Conservation (phyloP, 768 basidiomycete species). For the Calocybe cyanea region DNA sequence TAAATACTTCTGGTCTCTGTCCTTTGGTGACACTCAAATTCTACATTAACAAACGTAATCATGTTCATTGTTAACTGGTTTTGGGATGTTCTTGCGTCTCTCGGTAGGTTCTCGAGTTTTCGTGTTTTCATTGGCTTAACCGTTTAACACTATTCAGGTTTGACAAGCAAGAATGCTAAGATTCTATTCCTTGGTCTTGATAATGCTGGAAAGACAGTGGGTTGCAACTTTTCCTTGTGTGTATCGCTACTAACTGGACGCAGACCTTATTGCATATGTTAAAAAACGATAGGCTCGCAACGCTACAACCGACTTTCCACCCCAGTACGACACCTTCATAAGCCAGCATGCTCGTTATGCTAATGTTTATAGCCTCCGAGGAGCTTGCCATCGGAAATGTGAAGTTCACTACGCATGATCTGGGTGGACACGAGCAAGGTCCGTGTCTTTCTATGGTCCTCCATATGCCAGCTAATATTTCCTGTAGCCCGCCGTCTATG, state of each 20-base stretch:
- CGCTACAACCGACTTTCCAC: slow-evolving; percentile 96
- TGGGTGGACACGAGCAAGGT: slow-evolving; percentile 98
- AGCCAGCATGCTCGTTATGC: slow-evolving; percentile 7
- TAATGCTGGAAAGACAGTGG: slow-evolving; percentile 98
- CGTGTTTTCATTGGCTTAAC: not conserved
- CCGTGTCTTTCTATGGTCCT: slow-evolving; percentile 12
- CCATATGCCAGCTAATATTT: not conserved
- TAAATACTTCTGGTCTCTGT: slow-evolving; percentile 6
- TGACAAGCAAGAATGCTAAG: slow-evolving; percentile 98
- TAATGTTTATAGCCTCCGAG: slow-evolving; percentile 73
- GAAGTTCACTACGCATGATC: slow-evolving; percentile 98
- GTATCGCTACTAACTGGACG: slow-evolving; percentile 4
- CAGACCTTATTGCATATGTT: slow-evolving; percentile 98
- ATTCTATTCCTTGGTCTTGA: slow-evolving; percentile 98
- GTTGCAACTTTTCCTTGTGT: slow-evolving; percentile 19
- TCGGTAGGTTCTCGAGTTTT: slow-evolving; percentile 56
- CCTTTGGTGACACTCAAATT: slow-evolving; percentile 12
- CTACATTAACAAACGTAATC: slow-evolving; percentile 16
- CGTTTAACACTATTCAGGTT: slow-evolving; percentile 49
- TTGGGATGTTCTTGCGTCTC: slow-evolving; percentile 91
- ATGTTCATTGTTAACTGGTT: slow-evolving; percentile 96
- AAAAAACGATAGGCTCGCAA: slow-evolving; percentile 97
- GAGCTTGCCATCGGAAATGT: slow-evolving; percentile 98
- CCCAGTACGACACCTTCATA: slow-evolving; percentile 64
- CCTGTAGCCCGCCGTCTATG: slow-evolving; percentile 89